Evolutionary conservation across 2,329 filamentous ascomycete species (phyloP), one percentile per base, ranked within the genome.

Genomic region (Cadophora sp.): DNA sequence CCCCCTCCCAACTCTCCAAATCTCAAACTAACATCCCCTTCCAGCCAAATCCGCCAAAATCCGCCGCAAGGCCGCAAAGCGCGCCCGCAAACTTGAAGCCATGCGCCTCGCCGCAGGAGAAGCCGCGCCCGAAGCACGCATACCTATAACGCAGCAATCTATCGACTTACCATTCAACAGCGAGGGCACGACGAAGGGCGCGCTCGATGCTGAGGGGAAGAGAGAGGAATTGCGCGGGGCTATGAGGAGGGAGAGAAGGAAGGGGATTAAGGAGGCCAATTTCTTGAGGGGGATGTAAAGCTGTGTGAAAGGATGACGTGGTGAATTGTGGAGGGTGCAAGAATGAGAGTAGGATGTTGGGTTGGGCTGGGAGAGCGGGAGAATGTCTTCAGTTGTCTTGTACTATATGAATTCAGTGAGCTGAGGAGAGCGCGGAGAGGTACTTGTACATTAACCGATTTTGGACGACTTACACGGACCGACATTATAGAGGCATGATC

Each of bases 41-140:
- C 66, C 68, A 94, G 91, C 91, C 67, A 96, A 96, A 86, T 94
- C 91, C 33, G 94, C 93, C 79, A 95, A 94, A 77, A 88, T 93
- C 78, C 88, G 92, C 68, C 85, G 88, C 65, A 78, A 90, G 64
- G 92, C 92, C 9, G 87, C 88, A 50, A 94, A 89, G 80, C 83
- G 84, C 78, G 83, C 85, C 75, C 83, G 86, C 65, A 77, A 80
- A 27, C 73, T 82, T 24, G 87, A 91, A 81, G 80, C 84, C 78
- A 79, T 84, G 80, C 76, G 92, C 76, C 78, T 89, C 76, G 85
- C 88, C 64, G 83, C 87, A 60, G 88, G 90, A 75, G 80, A 91
- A 18, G 88, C 88, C 62, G 83, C 87, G 36, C 80, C 92, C 51
- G 85, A 82, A 56, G 86, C 87, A 77, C 90, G 93, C 81, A 82